Base-by-base conservation (phyloP, 805 yeast genomes). In the Cyberlindnera mrakii region DNA sequence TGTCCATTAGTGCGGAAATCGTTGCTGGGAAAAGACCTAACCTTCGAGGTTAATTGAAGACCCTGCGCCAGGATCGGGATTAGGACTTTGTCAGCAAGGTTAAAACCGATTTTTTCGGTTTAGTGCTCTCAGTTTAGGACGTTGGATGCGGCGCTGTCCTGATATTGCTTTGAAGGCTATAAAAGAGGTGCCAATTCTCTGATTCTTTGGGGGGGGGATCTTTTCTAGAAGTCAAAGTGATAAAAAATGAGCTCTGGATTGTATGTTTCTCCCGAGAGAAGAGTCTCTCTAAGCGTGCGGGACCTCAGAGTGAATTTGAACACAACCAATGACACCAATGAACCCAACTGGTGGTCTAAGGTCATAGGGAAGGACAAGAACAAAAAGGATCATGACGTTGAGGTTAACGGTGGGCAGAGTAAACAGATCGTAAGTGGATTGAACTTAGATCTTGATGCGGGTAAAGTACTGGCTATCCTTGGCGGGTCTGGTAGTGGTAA, bases 401-500 rank as follows among this genome's bases (percentile, higher is more conserved):
- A 35, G 17, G 15, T 2, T 6, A 17, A 19, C 9, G 30, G 18
- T 2, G 27, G 6, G n/a, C 30, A 33, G 3, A 19, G 30, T 16
- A 67, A 69, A 42, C 57, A 64, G 4, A 66, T 79, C 23, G 64
- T 79, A 3, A 57, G 71, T 30, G 60, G 77, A 23, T 66, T 85
- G 37, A 76, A 85, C 3, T 71, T 85, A 46, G 78, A 77, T 40
- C 66, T 85, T 10, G 74, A 77, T 0, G 59, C 75, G 13, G 85
- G 86, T 15, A 67, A 82, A 9, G 62, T 88, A 32, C 71, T 87
- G 62, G 95, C 95, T 6, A 83, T 87, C 9, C 74, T 88, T 67
- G 96, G 96, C 3, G 91, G 95, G 0, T 82, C 90, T 0, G 96
- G 96, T 0, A 78, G 88, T 3, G 96, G 95, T 4, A 87, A 88